A percentile compares a stretch with the other conserved stretches of the same genome.
Conservation (phyloP, 495 filamentous ascomycete genomes). For the Sporormia fimetaria region DNA sequence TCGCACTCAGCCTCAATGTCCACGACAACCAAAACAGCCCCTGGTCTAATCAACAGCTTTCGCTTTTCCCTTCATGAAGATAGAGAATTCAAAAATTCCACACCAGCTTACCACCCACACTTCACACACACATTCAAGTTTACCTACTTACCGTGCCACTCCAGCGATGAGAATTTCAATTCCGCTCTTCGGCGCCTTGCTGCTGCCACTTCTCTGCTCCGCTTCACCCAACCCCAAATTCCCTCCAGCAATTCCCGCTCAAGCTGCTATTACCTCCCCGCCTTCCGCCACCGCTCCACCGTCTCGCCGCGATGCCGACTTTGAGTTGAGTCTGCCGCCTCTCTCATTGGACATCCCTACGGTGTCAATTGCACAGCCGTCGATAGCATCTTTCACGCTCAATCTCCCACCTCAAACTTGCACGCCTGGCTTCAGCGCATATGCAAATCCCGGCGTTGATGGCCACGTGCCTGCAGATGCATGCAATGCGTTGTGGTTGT, state of each 20-base stretch:
- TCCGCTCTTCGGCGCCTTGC: neutral
- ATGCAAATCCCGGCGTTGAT: conserved; percentile 1
- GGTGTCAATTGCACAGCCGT: neutral
- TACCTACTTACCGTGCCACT: neutral
- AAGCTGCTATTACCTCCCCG: neutral
- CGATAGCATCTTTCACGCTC: neutral
- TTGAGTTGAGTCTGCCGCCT: neutral
- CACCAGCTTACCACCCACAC: neutral
- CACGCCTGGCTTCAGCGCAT: neutral
- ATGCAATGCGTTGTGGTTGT: conserved; percentile 22
- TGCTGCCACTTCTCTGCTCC: neutral
- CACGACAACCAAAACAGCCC: neutral
- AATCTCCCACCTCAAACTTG: neutral
- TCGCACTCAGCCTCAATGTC: neutral
- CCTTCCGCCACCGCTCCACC: neutral
- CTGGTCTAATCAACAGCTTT: neutral
- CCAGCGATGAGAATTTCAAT: neutral
- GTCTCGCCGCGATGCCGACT: neutral
- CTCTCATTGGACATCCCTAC: neutral
- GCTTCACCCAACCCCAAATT: neutral
- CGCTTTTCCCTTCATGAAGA: neutral
- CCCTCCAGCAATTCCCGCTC: neutral
- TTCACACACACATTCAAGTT: neutral
- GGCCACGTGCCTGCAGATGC: conserved; percentile 22
- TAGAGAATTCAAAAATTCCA: neutral